Base-by-base conservation (phyloP, 2,329 filamentous ascomycete genomes). In the Aspergillus hiratsukae region DNA sequence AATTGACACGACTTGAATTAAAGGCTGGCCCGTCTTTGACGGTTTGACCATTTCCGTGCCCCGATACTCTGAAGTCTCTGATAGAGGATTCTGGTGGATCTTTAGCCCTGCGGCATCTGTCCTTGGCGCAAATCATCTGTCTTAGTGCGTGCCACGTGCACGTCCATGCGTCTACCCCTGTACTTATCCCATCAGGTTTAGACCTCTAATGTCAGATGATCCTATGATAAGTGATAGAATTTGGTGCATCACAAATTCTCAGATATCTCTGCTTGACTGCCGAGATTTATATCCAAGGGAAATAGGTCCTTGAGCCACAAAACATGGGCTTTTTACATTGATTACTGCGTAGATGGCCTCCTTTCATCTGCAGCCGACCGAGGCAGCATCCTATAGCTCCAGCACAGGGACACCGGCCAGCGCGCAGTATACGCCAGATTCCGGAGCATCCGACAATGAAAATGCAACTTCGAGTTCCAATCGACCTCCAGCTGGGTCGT, bases 351-450 rank as follows among this genome's bases (percentile, higher is more conserved):
- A 51, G 48, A 72, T 72, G 66, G 55, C 61, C 46, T 63, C 56
- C 57, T 63, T 66, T 48, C 60, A 61, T 40, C 58, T 63, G 29
- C 62, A 60, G 53, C 63, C 67, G 54, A 63, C 66, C 50, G 62
- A 57, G 55, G 63, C 64, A 61, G 59, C 61, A 19, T 63, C 66
- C 28, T 70, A 66, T 56, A 61, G 60, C 45, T 68, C 69, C 37
- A 60, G 61, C 58, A 62, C 51, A 45, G 55, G 52, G 29, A 58
- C 65, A 10, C 61, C 67, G 31, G 65, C 66, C 5, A 66, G 64
- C 41, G 56, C 62, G 19, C 70, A 61, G 56, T 69, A 71, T 40
- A 75, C 71, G 0, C 73, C 73, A 4, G 65, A 66, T n/a, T 73
- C 72, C 8, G 70, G 69, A 54, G 57, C 57, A 21, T 68, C 69